Evolutionary conservation across 257 asterid species (phyloP), one percentile per base, ranked within the genome.

Genomic region (Gynochthodes officinalis): DNA sequence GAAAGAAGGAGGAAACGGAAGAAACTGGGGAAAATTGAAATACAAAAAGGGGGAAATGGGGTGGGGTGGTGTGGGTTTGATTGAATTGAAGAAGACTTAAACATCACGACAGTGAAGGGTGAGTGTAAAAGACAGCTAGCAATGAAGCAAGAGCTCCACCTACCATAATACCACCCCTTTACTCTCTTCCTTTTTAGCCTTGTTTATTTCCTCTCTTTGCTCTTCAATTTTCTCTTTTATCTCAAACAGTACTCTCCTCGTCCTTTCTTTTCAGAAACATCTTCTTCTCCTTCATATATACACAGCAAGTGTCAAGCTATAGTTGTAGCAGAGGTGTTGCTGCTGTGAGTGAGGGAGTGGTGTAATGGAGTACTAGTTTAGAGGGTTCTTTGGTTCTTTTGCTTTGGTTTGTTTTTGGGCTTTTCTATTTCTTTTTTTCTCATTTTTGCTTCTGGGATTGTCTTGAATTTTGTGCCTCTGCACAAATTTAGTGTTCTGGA

Each of bases 41-140:
- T 35, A 19, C 30, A 40, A 10, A 21, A 16, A 18, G 33, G 2
- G 23, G 13, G 9, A 12, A 58, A n/a, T 5, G 33, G n/a, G 67
- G 42, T 21, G 70, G 46, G 68, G 72, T 53, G 19, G 63, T 57
- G 74, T 57, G 67, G 21, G 77, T 19, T 46, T 33, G 33, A 40
- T 39, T 40, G 85, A n/a, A 72, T 73, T 79, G 81, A 80, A 74
- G 82, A 80, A 80, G 84, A 76, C 96, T 91, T 91, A 72, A 91
- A 86, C 89, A 83, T 85, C 88, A 92, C 86, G 95, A 92, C 78
- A 84, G 87, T 60, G 88, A 84, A 71, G 75, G 66, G 79, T 68
- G 89, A 70, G 84, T 68, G 87, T 73, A 73, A 82, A 75, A 70
- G 86, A 82, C 97, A 92, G 96, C 97, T 93, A 77, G 96, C 98